phyloP scores from a whole-genome alignment of 768 basidiomycete species.

The Hysterangium stoloniferum region DNA sequence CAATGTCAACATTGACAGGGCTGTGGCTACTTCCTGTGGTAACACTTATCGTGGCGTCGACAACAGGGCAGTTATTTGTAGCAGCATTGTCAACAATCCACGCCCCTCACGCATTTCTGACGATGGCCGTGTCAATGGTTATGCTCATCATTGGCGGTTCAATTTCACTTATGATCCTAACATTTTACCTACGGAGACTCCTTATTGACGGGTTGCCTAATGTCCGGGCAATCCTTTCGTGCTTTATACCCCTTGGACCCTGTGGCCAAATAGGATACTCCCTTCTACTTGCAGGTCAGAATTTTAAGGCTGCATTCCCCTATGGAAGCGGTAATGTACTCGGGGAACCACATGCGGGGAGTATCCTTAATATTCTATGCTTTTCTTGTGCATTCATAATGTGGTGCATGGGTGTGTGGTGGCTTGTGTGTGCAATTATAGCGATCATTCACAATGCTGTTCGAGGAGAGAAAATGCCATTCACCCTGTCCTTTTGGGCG shows the following conservation, averaged over 20 bases:
- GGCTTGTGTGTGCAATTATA: constrained; percentile 38
- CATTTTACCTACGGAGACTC: constrained; percentile 38
- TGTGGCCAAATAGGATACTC: constrained; percentile 46
- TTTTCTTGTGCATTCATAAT: constrained; percentile 40
- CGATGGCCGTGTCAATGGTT: constrained; percentile 35
- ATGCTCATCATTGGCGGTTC: constrained; percentile 40
- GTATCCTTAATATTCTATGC: constrained; percentile 35
- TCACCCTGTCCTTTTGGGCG: constrained; percentile 46
- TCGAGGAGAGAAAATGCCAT: constrained; percentile 29
- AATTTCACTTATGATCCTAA: constrained; percentile 42
- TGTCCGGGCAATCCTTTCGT: constrained; percentile 31
- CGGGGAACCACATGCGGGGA: constrained; percentile 27
- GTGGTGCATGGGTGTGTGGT: constrained; percentile 50
- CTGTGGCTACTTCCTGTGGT: constrained; percentile 47
- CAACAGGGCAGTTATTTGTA: constrained; percentile 41
- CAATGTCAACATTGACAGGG: constrained; percentile 32
- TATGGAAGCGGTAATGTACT: constrained; percentile 24
- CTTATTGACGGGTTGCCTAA: constrained; percentile 35
- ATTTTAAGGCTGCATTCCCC: constrained; percentile 29
- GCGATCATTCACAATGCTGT: constrained; percentile 29
- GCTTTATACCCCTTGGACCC: constrained; percentile 45
- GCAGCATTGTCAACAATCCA: constrained; percentile 30
- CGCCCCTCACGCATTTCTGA: constrained; percentile 32
- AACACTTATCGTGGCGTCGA: constrained; percentile 44
- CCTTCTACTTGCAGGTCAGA: constrained; percentile 32